Conservation (phyloP, 2,329 filamentous ascomycete genomes). For the Epicoccum sorghinum region DNA sequence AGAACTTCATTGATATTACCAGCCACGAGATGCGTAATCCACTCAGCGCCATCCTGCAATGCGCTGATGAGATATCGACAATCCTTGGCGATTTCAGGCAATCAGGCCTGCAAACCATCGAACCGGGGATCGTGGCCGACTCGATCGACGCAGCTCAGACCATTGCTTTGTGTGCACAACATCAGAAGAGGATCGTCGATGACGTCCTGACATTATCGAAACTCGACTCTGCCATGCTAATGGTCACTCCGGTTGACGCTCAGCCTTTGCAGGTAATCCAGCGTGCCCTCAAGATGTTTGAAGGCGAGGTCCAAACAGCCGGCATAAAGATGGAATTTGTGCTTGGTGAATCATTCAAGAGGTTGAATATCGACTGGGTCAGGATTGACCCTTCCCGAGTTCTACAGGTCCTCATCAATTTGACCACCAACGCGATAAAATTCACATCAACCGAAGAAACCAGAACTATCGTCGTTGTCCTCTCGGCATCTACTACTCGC, state of each 20-base stretch:
- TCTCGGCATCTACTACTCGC: conserved; percentile 67
- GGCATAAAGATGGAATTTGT: conserved; percentile 70
- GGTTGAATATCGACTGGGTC: conserved; percentile 68
- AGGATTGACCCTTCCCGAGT: conserved; percentile 76
- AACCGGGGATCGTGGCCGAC: conserved; percentile 59
- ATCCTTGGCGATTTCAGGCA: conserved; percentile 54
- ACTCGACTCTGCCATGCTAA: conserved; percentile 75
- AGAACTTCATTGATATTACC: conserved; percentile 82
- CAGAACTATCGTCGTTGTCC: conserved; percentile 68
- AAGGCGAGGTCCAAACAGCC: conserved; percentile 72
- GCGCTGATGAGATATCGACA: conserved; percentile 73
- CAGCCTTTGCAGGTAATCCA: conserved; percentile 71
- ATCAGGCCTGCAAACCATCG: conserved; percentile 55
- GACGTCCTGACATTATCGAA: conserved; percentile 58
- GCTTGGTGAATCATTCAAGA: conserved; percentile 66
- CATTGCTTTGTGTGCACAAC: conserved; percentile 77
- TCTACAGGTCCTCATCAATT: conserved; percentile 79
- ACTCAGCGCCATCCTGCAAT: conserved; percentile 75
- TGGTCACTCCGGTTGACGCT: conserved; percentile 72
- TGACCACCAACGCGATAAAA: conserved; percentile 82
- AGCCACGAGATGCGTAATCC: conserved; percentile 80
- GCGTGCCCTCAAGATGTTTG: conserved; percentile 77
- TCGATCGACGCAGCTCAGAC: conserved; percentile 78
- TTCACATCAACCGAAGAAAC: conserved; percentile 71
- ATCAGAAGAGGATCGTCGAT: conserved; percentile 69